Percentiles rank a stretch among this genome's conserved stretches.
Evolutionary conservation across 345 rosid genomes (phyloP).

Genomic region (Brassica juncea): DNA sequence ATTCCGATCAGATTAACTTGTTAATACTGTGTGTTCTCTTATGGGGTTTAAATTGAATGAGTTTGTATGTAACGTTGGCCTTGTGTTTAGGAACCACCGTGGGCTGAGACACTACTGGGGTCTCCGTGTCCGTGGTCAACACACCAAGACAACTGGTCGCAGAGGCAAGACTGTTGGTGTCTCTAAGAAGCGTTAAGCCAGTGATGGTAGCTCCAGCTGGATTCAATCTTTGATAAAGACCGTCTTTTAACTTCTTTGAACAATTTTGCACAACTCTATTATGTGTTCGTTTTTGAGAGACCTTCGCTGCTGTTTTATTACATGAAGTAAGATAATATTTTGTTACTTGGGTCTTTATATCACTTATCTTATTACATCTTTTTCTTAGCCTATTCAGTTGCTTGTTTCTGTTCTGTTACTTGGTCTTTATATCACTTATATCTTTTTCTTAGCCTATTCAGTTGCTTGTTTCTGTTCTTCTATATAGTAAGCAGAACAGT

Average conservation of each 20-base stretch:
- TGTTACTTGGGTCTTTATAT: not conserved
- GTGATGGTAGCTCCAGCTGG: conserved; percentile 1
- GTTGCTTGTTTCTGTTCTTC: not conserved
- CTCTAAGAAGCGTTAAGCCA: conserved; percentile 65
- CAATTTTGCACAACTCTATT: conserved; percentile 11
- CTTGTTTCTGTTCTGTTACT: not conserved
- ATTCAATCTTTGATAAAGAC: conserved; percentile 9
- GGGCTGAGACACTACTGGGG: conserved; percentile 99
- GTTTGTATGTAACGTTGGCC: not conserved
- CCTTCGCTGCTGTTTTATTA: not conserved
- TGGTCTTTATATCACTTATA: not conserved
- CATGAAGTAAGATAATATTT: not conserved
- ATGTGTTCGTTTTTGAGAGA: conserved; percentile 3
- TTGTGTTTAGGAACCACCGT: conserved; percentile 68
- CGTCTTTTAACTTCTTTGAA: not conserved
- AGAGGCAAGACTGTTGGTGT: conserved; percentile 96
- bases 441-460: not conserved
- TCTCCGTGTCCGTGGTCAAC: conserved; percentile 94
- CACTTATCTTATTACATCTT: not conserved
- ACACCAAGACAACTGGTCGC: conserved; percentile 96
- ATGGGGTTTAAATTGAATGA: not conserved
- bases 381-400: not conserved
- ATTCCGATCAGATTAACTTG: not conserved
- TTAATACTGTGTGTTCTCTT: not conserved
- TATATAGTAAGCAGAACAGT: not conserved